These are phyloP conservation scores for Cercospora sp. DNA, from an alignment of 2,329 filamentous ascomycete species.

Conservation along the genomic window DNA sequence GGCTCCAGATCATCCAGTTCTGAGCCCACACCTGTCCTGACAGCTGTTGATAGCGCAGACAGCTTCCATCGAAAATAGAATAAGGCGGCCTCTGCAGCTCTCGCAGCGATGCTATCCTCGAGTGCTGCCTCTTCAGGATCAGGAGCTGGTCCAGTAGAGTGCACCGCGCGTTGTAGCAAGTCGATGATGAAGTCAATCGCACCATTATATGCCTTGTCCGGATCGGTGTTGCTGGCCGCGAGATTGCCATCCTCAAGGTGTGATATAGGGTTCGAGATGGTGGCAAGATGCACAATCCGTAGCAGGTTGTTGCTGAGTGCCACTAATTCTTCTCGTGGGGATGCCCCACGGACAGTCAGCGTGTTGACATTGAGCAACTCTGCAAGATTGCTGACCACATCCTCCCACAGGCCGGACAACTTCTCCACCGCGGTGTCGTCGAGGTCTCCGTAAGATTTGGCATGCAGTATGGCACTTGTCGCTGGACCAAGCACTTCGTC, in stretches of 20 bases:
- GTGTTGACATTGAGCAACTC: slow-evolving; percentile 67
- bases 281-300: slow-evolving; percentile 34
- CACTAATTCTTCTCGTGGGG: slow-evolving; percentile 48
- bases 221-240: slow-evolving; percentile 36
- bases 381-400: slow-evolving; percentile 70
- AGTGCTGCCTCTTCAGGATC: slow-evolving; percentile 67
- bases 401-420: slow-evolving; percentile 81
- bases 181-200: slow-evolving; percentile 70
- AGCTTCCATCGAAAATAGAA: slow-evolving; percentile 92
- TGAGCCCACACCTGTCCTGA: slow-evolving; percentile 47
- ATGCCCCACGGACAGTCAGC: slow-evolving; percentile 69
- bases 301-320: slow-evolving; percentile 38
- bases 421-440: slow-evolving; percentile 82
- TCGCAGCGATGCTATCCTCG: slow-evolving; percentile 76
- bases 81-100: slow-evolving; percentile 72
- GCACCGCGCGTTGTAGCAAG: slow-evolving; percentile 72
- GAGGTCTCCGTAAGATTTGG: slow-evolving; percentile 81
- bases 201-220: slow-evolving; percentile 30
- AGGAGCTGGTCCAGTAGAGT: slow-evolving; percentile 60
- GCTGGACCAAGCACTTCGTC: slow-evolving; percentile 82
- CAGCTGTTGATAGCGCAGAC: slow-evolving; percentile 48
- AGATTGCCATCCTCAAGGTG: slow-evolving; percentile 64
- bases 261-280: slow-evolving; percentile 68
- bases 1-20: slow-evolving; percentile 63
- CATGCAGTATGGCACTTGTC: slow-evolving; percentile 77